Conservation (phyloP, 192 early-diverging fungal genomes). For the Coemansia umbellata region DNA sequence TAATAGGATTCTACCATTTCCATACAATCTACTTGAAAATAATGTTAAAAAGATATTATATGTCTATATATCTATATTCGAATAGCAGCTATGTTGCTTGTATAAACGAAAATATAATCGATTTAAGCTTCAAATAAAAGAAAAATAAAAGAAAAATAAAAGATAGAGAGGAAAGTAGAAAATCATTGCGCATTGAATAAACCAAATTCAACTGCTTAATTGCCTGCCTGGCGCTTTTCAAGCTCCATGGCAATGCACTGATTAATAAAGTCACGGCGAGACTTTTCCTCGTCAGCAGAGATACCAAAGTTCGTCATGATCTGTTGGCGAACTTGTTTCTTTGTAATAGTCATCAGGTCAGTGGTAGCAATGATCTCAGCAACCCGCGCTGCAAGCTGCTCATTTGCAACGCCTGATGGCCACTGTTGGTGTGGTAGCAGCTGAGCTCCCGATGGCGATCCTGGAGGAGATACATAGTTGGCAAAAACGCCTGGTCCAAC, state of each 20-base stretch:
- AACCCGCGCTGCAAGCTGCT: conserved; percentile 64
- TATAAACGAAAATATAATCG: background rate
- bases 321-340: conserved; percentile 97
- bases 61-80: background rate
- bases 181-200: too few species aligned
- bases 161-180: background rate
- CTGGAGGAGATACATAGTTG: conserved; percentile 8
- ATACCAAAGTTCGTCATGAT: conserved; percentile 73
- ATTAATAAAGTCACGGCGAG: conserved; percentile 85
- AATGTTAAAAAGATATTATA: too few species aligned
- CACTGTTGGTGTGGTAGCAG: conserved; percentile 19
- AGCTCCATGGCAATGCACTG: conserved; percentile 63
- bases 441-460: conserved; percentile 11
- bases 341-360: conserved; percentile 97
- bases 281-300: conserved; percentile 64
- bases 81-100: background rate
- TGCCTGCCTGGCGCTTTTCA: conserved; percentile 20
- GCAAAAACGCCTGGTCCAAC: conserved; percentile 3
- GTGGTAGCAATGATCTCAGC: conserved; percentile 79
- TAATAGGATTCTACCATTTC: too few species aligned
- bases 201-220: background rate
- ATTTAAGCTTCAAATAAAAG: background rate
- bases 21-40: too few species aligned
- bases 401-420: conserved; percentile 60
- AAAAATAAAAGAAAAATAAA: background rate